Evolutionary conservation across 2,329 filamentous ascomycete species (phyloP), one percentile per base, ranked within the genome.

Genomic region (Malbranchea zuffiana): DNA sequence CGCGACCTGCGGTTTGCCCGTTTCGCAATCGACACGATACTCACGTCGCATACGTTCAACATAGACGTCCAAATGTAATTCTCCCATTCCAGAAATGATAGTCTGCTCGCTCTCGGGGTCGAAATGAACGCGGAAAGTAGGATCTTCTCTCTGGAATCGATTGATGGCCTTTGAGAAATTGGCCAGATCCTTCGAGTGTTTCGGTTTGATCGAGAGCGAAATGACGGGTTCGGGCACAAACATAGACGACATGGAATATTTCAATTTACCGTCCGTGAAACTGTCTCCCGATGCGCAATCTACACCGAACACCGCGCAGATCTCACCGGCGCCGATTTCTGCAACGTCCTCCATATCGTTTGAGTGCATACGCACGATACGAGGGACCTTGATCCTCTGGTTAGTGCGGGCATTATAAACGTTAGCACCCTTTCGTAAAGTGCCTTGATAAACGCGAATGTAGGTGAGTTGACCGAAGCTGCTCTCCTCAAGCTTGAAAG

Each of bases 131-230:
- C 90, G 78, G 75, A 98, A 98, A 8, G 90, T 98, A 3, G 90
- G 90, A 53, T 98, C 90, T 65, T 98, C 90, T 46, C 90, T 82
- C 65, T 95, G 88, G 74, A 98, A 98, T 50, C 90, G 83, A 60
- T 88, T 90, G 78, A 98, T 96, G 49, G 90, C 90, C 67, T 98
- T 98, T 56, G 80, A 87, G 72, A 98, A 98, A 67, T 92, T 90
- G 57, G 84, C 78, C 41, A 81, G 78, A 53, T 98, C 88, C 59
- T 84, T 90, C 57, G 75, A 86, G 59, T 84, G 78, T 71, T 96
- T 96, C 32, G 90, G 90, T 63, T 84, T 86, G 69, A 98, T 96
- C 15, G 87, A 95, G 27, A 98, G 77, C 12, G 88, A 96, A 64
- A 98, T 95, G 67, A 98, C 90, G 19, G 90, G 84, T 57, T 98